Percentiles rank a stretch among this genome's conserved stretches.
phyloP scores from a whole-genome alignment of 23 red algal genomes.

The Cyanidiococcus yangmingshanensis region DNA sequence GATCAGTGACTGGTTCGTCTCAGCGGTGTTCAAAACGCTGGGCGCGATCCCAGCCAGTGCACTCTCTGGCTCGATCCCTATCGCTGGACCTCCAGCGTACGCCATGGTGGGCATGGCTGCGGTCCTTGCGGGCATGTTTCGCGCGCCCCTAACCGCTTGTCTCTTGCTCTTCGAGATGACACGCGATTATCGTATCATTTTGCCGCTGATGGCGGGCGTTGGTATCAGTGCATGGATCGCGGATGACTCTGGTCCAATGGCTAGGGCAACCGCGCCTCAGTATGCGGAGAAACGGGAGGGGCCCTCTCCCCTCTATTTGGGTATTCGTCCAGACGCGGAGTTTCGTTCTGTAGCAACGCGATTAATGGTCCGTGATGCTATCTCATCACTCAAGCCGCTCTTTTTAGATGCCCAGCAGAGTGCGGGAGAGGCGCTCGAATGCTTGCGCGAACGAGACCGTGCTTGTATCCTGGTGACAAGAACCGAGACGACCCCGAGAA shows the following conservation, averaged over 20 bases:
- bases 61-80: background rate
- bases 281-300: background rate
- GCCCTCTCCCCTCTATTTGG: background rate
- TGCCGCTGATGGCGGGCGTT: conserved; percentile 34
- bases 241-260: background rate
- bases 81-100: conserved; percentile 48
- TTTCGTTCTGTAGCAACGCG: background rate
- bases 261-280: background rate
- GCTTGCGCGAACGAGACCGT: background rate
- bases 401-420: background rate
- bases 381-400: background rate
- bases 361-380: background rate
- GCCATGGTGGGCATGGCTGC: conserved; percentile 51
- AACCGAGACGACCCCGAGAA: background rate
- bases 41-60: background rate
- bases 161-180: conserved; percentile 49
- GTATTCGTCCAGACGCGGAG: background rate
- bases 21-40: conserved; percentile 17
- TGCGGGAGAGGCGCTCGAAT: background rate
- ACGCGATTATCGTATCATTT: conserved; percentile 38
- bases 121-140: conserved; percentile 38
- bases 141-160: conserved; percentile 29
- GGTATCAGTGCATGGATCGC: conserved; percentile 33
- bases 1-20: background rate
- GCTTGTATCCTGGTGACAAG: background rate